Evolutionary conservation across 2,329 filamentous ascomycete species (phyloP), one percentile per base, ranked within the genome.

Genomic region (Stagonosporopsis vannaccii): DNA sequence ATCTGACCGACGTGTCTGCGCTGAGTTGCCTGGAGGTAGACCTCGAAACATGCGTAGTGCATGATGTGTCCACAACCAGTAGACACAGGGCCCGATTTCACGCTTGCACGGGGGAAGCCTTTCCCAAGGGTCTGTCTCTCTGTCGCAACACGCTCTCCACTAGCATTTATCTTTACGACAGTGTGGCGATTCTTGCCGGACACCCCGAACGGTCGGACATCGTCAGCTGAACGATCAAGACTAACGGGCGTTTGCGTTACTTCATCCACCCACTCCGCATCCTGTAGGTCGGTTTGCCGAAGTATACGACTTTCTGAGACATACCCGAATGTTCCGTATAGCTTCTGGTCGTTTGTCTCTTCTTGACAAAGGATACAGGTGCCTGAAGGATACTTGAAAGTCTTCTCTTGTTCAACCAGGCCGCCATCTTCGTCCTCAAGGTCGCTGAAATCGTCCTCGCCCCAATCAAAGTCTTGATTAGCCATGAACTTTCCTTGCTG

Each of bases 321-420:
- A 65, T 96, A 87, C 2, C 91, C 92, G 78, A 99, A 98, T 0
- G 94, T 97, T 57, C 95, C 95, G 72, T 96, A 98, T 0, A 98
- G 83, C 36, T 89, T 86, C 12, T 88, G 88, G 62, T 98, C 94
- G 66, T 94, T 92, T 2, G 92, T 95, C 65, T 97, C 92, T 77
- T 99, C 96, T 75, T 98, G 95, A 70, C 95, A 99, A 15, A 98
- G 80, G 51, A 99, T 97, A 74, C 95, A 99, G 22, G 92, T 96
- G 15, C 93, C 95, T 22, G 87, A 86, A 1, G 96, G 95, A 72
- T 96, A 99, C 71, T 92, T 95, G 87, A 93, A 96, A 40, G 86
- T 84, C 65, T 90, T 91, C 71, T 87, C 84, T 66, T 91, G 84
- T 61, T 88, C 86, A 11, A 84, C 80, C 8, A 84, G 80, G 6